Conservation (phyloP, 2,329 filamentous ascomycete genomes). For the Cladophialophora bantiana region DNA sequence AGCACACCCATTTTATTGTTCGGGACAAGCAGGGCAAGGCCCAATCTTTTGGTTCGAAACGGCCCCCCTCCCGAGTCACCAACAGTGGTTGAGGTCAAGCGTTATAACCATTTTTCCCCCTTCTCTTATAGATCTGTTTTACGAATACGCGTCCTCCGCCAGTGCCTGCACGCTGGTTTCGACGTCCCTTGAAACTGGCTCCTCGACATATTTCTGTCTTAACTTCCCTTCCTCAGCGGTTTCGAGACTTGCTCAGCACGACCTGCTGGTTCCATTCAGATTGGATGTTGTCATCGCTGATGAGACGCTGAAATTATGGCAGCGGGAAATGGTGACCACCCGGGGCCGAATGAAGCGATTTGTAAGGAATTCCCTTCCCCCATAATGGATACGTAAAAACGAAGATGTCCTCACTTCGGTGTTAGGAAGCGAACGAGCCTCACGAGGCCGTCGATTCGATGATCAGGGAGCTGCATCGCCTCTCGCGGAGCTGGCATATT, state of each 20-base stretch:
- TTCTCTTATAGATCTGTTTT: conserved; percentile 4
- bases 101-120: too few species aligned
- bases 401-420: neutral
- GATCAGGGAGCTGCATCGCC: conserved; percentile 5
- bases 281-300: conserved; percentile 7
- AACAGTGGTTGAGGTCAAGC: neutral
- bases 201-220: conserved; percentile 12
- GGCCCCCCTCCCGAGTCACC: too few species aligned
- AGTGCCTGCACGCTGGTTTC: conserved; percentile 9
- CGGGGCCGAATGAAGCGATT: conserved; percentile 9
- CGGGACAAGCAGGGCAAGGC: neutral
- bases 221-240: conserved; percentile 7
- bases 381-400: neutral
- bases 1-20: neutral
- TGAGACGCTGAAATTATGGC: conserved; percentile 13
- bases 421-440: conserved; percentile 8
- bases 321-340: conserved; percentile 4
- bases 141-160: conserved; percentile 6
- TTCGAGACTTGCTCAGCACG: neutral
- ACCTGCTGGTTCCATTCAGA: conserved; percentile 1
- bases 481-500: conserved; percentile 11
- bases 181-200: neutral
- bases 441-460: conserved; percentile 7
- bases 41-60: neutral
- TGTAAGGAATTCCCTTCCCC: neutral